Evolutionary conservation across 331 rosid species (phyloP), one percentile per base, ranked within the genome.

Genomic region (Pyrus hybrid): DNA sequence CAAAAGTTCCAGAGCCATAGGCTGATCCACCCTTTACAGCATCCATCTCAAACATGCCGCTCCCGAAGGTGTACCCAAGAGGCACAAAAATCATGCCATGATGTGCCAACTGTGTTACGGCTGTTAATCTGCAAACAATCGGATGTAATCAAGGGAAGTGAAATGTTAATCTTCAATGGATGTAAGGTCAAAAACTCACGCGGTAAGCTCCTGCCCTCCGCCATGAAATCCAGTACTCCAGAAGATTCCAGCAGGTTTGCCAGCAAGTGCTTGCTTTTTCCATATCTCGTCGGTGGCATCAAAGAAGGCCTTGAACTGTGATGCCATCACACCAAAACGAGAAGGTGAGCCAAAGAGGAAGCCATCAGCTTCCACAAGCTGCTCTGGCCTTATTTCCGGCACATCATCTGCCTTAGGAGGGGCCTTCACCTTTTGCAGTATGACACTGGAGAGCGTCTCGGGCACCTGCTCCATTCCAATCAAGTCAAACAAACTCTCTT

Each of bases 181-280:
- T 0, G 49, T 3, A 43, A 43, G 49, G 49, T 43, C 5, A 11
- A 12, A 70, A 54, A 86, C 97, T 84, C 74, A 94, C 96, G 99
- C 97, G 2, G 97, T 87, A 12, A 92, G 91, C 82, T 94, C 99
- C 77, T 94, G 97, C 67, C 99, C 99, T 73, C 99, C 99, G 10
- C 97, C 97, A 60, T 89, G 85, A 78, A 90, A 94, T 49, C 99
- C 99, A 53, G 97, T 94, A 79, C 99, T 94, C 97, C 96, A 94
- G 79, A 94, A 94, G 80, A 94, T 82, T 76, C 99, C 99, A 37
- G 97, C 99, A 76, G 97, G 99, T 75, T 94, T 94, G 30, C 99
- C 97, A 28, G 99, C 96, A 53, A 94, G 95, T 29, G 91, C 87
- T 90, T 94, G 97, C n/a, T 87, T 86, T 77, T 72, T 76, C 99